Evolutionary conservation across 2,329 filamentous ascomycete species (phyloP).

Genomic region (Pestalotiopsis sp.): DNA sequence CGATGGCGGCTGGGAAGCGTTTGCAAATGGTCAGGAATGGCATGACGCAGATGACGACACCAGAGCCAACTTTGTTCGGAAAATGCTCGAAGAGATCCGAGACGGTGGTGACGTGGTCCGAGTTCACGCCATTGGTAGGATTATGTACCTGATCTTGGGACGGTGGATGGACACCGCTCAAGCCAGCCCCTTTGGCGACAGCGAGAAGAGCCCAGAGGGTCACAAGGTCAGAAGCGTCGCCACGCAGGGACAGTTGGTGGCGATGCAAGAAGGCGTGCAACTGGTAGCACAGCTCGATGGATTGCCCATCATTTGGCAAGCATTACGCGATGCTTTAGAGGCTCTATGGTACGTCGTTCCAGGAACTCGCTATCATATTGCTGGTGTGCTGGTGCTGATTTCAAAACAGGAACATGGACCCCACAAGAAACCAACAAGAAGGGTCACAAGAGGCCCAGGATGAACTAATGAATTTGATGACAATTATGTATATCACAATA

Average conservation of each 20-base stretch:
- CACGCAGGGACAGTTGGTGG: slow-evolving; percentile 57
- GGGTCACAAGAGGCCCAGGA: slow-evolving; percentile 57
- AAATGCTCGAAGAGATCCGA: slow-evolving; percentile 48
- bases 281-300: slow-evolving; percentile 55
- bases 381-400: not conserved
- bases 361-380: too few species aligned
- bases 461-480: slow-evolving; percentile 65
- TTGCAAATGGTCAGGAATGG: slow-evolving; percentile 58
- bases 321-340: slow-evolving; percentile 52
- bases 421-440: slow-evolving; percentile 38
- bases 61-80: slow-evolving; percentile 58
- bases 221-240: slow-evolving; percentile 51
- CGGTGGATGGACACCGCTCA: slow-evolving; percentile 72
- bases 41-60: slow-evolving; percentile 61
- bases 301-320: slow-evolving; percentile 53
- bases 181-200: slow-evolving; percentile 35
- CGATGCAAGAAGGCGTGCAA: slow-evolving; percentile 58
- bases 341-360: slow-evolving; percentile 50
- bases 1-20: slow-evolving; percentile 71
- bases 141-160: slow-evolving; percentile 67
- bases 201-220: slow-evolving; percentile 32
- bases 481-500: slow-evolving; percentile 62
- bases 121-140: slow-evolving; percentile 55
- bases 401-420: slow-evolving; percentile 38
- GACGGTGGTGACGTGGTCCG: slow-evolving; percentile 51